Evolutionary conservation across 116 monocot species (phyloP).

Genomic region (Phalaenopsis hybrid): DNA sequence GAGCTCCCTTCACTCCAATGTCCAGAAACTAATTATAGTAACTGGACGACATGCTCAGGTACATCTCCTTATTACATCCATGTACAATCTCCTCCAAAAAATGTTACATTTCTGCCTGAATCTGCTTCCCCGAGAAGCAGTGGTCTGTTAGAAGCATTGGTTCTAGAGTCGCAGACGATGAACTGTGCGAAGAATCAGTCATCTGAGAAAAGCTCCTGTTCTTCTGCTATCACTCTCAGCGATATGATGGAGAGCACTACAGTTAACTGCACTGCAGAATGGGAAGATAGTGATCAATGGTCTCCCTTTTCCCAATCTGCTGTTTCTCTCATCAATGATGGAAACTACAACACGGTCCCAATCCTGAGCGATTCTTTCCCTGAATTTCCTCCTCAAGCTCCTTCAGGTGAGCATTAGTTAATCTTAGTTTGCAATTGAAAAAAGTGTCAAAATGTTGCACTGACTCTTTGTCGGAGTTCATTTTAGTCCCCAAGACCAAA

Average conservation of each 20-base stretch:
- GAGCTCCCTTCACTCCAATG: conserved; percentile 99
- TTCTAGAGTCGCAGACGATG: conserved; percentile 18
- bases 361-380: conserved; percentile 9
- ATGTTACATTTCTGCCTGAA: conserved; percentile 19
- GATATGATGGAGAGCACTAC: conserved; percentile 13
- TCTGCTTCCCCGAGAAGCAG: conserved; percentile 13
- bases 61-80: conserved; percentile 8
- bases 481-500: too few species aligned
- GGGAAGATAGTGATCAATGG: conserved; percentile 14
- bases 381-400: conserved; percentile 8
- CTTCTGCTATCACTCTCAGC: conserved; percentile 9
- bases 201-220: conserved; percentile 14
- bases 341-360: not conserved
- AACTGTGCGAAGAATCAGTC: conserved; percentile 10
- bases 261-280: conserved; percentile 6
- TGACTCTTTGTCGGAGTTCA: too few species aligned
- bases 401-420: conserved; percentile 12
- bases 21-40: conserved; percentile 27
- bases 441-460: too few species aligned
- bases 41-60: conserved; percentile 14
- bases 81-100: conserved; percentile 26
- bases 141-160: conserved; percentile 28
- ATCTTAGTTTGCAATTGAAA: too few species aligned
- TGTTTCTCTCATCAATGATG: not conserved
- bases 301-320: conserved; percentile 15